These are phyloP conservation scores for Plasmodium coatneyi DNA, from an alignment of 169 alveolate species.

Conservation along the genomic window DNA sequence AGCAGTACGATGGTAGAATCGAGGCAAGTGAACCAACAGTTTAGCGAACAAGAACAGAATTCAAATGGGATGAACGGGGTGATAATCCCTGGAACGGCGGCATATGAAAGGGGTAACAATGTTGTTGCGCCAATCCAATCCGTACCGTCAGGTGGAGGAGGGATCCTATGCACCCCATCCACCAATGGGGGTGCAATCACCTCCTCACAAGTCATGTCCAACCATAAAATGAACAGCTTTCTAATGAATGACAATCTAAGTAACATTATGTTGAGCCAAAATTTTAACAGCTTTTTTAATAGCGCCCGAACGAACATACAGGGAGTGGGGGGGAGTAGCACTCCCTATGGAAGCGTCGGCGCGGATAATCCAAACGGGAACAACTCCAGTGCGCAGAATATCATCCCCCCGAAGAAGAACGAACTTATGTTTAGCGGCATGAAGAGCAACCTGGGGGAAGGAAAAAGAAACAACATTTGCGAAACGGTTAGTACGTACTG, in stretches of 20 bases:
- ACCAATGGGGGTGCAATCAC: neutral
- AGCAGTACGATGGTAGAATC: neutral
- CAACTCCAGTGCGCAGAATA: neutral
- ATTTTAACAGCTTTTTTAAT: constrained; percentile 11
- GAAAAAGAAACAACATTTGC: neutral
- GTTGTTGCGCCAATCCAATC: neutral
- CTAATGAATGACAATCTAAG: neutral
- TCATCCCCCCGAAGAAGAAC: neutral
- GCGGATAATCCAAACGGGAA: neutral
- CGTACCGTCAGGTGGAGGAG: neutral
- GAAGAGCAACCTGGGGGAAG: neutral
- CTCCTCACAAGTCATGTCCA: neutral
- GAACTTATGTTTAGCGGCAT: neutral
- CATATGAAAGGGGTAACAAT: neutral
- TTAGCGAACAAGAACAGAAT: neutral
- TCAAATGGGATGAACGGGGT: neutral
- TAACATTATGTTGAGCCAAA: constrained; percentile 5
- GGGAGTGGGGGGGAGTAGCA: neutral
- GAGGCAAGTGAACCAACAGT: neutral
- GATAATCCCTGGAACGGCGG: neutral
- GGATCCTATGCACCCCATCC: neutral
- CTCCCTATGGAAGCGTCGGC: neutral
- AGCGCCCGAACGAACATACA: neutral
- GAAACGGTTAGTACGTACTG: neutral
- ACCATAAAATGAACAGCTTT: constrained; percentile 2